Evolutionary conservation across 768 basidiomycete species (phyloP).

Genomic region (Agrocybe pediades): DNA sequence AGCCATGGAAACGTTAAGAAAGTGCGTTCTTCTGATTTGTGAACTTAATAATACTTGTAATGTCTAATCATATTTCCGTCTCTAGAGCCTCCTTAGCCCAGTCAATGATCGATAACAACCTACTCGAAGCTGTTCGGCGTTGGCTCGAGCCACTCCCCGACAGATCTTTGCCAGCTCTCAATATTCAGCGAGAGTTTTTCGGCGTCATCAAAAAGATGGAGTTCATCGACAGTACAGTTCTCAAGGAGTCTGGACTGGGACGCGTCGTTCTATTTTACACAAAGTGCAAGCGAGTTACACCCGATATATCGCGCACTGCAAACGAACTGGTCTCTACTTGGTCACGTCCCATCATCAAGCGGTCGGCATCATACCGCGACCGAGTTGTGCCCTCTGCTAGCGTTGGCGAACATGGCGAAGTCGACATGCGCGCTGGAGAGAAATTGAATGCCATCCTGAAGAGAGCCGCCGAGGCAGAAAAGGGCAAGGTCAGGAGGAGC

Average conservation of each 20-base stretch:
- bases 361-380: slow-evolving; percentile 80
- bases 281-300: slow-evolving; percentile 87
- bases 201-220: slow-evolving; percentile 84
- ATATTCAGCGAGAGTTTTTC: slow-evolving; percentile 94
- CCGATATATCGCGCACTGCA: slow-evolving; percentile 80
- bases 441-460: slow-evolving; percentile 71
- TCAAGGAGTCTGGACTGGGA: slow-evolving; percentile 91
- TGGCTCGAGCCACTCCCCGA: slow-evolving; percentile 97
- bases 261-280: slow-evolving; percentile 94
- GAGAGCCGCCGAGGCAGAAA: slow-evolving; percentile 67
- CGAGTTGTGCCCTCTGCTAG: slow-evolving; percentile 54
- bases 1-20: slow-evolving; percentile 91
- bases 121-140: slow-evolving; percentile 83
- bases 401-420: slow-evolving; percentile 41
- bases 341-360: slow-evolving; percentile 92
- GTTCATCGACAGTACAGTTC: slow-evolving; percentile 85
- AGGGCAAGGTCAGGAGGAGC: slow-evolving; percentile 64
- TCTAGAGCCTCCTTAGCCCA: slow-evolving; percentile 82
- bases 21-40: slow-evolving; percentile 47
- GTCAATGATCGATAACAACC: slow-evolving; percentile 93
- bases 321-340: slow-evolving; percentile 82
- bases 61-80: slow-evolving; percentile 2
- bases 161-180: slow-evolving; percentile 89
- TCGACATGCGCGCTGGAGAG: slow-evolving; percentile 45
- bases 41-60: slow-evolving; percentile 12